Conservation (phyloP, 2,329 filamentous ascomycete species). For the Pleoardoris graminearum region DNA sequence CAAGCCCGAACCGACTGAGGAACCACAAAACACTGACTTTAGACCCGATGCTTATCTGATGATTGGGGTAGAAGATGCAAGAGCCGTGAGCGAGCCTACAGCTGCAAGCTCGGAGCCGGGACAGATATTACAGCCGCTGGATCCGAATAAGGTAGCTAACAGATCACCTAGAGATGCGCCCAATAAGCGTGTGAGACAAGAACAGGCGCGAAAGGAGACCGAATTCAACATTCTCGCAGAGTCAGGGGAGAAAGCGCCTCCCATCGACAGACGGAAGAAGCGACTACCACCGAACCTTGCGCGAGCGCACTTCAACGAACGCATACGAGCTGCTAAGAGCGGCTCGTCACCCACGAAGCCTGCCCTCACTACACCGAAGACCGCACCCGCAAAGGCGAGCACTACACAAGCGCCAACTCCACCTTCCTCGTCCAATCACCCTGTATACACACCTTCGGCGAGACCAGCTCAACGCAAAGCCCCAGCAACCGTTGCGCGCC, state of each 20-base stretch:
- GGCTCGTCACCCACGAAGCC: conserved; percentile 19
- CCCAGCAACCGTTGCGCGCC: not conserved
- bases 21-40: not conserved
- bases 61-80: conserved; percentile 13
- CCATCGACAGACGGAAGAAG: conserved; percentile 17
- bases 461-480: conserved; percentile 2
- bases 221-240: conserved; percentile 29
- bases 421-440: conserved; percentile 11
- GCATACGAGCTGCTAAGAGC: conserved; percentile 17
- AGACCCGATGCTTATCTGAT: not conserved
- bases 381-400: conserved; percentile 18
- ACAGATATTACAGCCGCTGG: conserved; percentile 26
- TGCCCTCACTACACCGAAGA: conserved; percentile 12
- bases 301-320: conserved; percentile 32
- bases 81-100: conserved; percentile 28
- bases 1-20: conserved; percentile 18
- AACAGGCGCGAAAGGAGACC: conserved; percentile 6
- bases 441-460: conserved; percentile 9
- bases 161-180: conserved; percentile 15
- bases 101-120: conserved; percentile 5
- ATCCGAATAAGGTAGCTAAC: conserved; percentile 29
- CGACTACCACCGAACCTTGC: conserved; percentile 27
- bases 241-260: conserved; percentile 29
- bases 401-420: conserved; percentile 21
- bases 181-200: conserved; percentile 26